These are phyloP conservation scores for Aureobasidium leucospermi DNA, from an alignment of 2,329 filamentous ascomycete species.

Conservation along the genomic window DNA sequence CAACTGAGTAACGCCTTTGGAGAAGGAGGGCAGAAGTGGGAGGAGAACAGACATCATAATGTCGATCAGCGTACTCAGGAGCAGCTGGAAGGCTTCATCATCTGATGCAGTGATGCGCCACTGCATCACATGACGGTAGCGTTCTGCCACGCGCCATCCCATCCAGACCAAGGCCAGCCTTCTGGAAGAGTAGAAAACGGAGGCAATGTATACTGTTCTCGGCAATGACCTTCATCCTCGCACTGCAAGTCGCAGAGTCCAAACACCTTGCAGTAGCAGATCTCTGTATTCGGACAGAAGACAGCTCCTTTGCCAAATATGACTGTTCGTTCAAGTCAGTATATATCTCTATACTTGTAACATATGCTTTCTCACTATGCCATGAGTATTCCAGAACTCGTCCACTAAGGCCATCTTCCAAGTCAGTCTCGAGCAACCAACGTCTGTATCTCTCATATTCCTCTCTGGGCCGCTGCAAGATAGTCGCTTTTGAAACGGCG, in stretches of 20 bases:
- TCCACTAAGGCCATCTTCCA: conserved; percentile 44
- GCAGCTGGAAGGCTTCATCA: background rate
- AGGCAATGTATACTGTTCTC: conserved; percentile 53
- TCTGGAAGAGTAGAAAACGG: conserved; percentile 50
- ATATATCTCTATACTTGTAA: background rate
- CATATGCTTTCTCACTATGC: conserved; percentile 34
- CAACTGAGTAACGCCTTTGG: conserved; percentile 29
- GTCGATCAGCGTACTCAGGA: conserved; percentile 1
- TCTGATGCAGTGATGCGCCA: background rate
- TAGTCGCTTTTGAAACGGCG: conserved; percentile 42
- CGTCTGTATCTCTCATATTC: conserved; percentile 44
- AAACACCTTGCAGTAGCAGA: conserved; percentile 63
- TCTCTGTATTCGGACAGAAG: conserved; percentile 53
- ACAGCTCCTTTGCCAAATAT: conserved; percentile 27
- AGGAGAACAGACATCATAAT: conserved; percentile 27
- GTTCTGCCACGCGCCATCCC: conserved; percentile 33
- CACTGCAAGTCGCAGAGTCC: conserved; percentile 49
- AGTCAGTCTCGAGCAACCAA: conserved; percentile 42
- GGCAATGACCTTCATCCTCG: conserved; percentile 40
- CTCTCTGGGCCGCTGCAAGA: conserved; percentile 36
- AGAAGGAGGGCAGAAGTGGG: conserved; percentile 26
- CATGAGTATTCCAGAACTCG: conserved; percentile 53
- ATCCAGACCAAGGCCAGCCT: conserved; percentile 55
- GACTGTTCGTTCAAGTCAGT: background rate
- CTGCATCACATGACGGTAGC: background rate